phyloP scores from a whole-genome alignment of 805 yeast species.

The Danielozyma ontarioensis region DNA sequence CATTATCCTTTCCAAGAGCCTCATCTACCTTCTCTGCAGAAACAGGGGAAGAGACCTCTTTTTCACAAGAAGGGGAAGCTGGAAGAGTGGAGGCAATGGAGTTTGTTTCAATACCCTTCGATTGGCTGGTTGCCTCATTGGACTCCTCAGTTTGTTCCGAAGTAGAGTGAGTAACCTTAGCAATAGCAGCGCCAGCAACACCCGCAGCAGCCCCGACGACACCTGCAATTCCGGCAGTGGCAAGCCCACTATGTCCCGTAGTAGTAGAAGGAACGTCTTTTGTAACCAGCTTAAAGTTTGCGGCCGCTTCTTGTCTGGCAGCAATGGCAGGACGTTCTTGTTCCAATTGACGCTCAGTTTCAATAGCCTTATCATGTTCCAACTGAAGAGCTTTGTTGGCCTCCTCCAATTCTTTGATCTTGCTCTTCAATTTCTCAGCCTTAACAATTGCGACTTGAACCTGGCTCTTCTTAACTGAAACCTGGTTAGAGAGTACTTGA shows the following conservation, averaged over 20 bases:
- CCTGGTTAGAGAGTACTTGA: slow-evolving; percentile 57
- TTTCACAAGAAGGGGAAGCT: not conserved
- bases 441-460: slow-evolving; percentile 55
- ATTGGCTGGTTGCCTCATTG: not conserved
- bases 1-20: not conserved
- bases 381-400: slow-evolving; percentile 16
- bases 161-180: slow-evolving; percentile 3
- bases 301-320: slow-evolving; percentile 7
- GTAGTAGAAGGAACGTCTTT: too few relatives aligned
- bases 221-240: slow-evolving; percentile 11
- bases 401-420: slow-evolving; percentile 22
- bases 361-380: slow-evolving; percentile 12
- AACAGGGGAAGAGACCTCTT: not conserved
- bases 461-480: slow-evolving; percentile 65
- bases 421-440: slow-evolving; percentile 31
- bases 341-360: slow-evolving; percentile 9
- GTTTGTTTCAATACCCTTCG: too few relatives aligned
- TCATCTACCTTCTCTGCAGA: not conserved
- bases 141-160: slow-evolving; percentile 2
- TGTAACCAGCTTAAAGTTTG: slow-evolving; percentile 9
- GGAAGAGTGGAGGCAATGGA: not conserved
- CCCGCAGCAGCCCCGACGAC: slow-evolving; percentile 16
- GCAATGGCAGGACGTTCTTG: slow-evolving; percentile 6
- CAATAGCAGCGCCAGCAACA: slow-evolving; percentile 11
- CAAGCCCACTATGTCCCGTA: slow-evolving; percentile 3